These are phyloP conservation scores for Xerocomellus intermedius DNA, from an alignment of 768 basidiomycete species.

Conservation along the genomic window DNA sequence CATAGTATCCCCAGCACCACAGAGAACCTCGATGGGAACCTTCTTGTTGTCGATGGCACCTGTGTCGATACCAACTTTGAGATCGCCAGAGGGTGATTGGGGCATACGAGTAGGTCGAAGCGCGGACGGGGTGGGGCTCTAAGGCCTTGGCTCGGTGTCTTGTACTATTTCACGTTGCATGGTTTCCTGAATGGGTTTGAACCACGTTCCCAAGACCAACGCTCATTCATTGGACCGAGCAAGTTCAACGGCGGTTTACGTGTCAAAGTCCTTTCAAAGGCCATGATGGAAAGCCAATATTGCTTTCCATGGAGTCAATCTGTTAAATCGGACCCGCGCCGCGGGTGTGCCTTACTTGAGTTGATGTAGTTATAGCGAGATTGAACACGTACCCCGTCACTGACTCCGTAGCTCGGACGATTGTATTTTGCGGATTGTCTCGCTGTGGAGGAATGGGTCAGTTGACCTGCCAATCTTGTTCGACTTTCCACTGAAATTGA, in stretches of 20 bases:
- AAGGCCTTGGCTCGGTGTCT: not conserved
- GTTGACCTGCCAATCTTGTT: too few species aligned
- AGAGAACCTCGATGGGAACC: not conserved
- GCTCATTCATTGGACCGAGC: not conserved
- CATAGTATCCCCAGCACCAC: not conserved
- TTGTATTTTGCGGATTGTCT: too few species aligned
- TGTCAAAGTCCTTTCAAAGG: not conserved
- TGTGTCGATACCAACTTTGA: not conserved
- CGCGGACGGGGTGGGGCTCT: not conserved
- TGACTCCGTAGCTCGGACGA: too few species aligned
- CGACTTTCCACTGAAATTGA: too few species aligned
- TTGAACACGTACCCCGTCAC: not conserved
- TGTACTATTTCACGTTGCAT: not conserved
- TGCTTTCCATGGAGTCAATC: not conserved
- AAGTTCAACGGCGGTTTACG: constrained; percentile 1
- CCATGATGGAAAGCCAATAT: not conserved
- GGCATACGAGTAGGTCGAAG: constrained; percentile 5
- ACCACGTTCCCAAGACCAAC: not conserved
- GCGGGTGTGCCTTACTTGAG: too few species aligned
- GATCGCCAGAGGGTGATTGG: not conserved
- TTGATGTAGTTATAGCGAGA: not conserved
- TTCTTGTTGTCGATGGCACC: constrained; percentile 7
- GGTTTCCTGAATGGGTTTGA: not conserved
- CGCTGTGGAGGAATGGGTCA: too few species aligned
- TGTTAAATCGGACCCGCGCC: not conserved